Base-by-base conservation (phyloP, 2,329 filamentous ascomycete species). In the Ophiostoma pallidulum region DNA sequence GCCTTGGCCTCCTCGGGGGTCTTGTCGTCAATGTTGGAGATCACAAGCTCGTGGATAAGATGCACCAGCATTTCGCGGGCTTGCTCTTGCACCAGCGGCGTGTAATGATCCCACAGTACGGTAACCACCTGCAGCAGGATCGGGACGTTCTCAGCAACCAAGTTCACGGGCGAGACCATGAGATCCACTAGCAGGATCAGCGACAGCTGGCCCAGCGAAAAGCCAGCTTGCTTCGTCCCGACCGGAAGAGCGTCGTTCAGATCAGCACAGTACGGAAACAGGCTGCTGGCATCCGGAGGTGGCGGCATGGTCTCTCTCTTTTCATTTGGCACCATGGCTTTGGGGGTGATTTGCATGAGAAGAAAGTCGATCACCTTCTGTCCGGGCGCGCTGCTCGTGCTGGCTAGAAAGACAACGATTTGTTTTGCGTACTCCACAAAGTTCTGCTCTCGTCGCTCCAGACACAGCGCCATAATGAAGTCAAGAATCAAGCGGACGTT, bases 401-500 rank as follows among this genome's bases (percentile, higher is more conserved):
- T 92, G 0, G 92, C 94, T 5, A 98, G 65, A 62, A 96, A 97
- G 2, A 98, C 94, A 14, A 97, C 89, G 45, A 98, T 92, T 64
- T 98, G 92, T 68, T 97, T 98, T 5, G 91, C 91, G 60, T 94
- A 95, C 57, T 96, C 88, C 47, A 98, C 91, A 63, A 96, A 98
- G 58, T 96, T 97, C 59, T 98, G 92, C 63, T 98, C 94, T 41
- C 91, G 82, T 28, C 91, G 82, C 59, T 98, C 92, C 10, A 98
- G 70, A 57, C 92, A 98, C 4, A 97, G 75, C 24, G 82, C 82
- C 65, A 98, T 97, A 64, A 98, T 92, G 60, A 98, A 98, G 62
- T 97, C 90, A 1, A 98, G 75, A 12, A 97, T 86, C 29, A 98
- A 71, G 48, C 94, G 87, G 10, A 98, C 92, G 58, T 98, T 98